These are phyloP conservation scores for Kwoniella botswanensis DNA, from an alignment of 768 basidiomycete genomes.

Conservation along the genomic window DNA sequence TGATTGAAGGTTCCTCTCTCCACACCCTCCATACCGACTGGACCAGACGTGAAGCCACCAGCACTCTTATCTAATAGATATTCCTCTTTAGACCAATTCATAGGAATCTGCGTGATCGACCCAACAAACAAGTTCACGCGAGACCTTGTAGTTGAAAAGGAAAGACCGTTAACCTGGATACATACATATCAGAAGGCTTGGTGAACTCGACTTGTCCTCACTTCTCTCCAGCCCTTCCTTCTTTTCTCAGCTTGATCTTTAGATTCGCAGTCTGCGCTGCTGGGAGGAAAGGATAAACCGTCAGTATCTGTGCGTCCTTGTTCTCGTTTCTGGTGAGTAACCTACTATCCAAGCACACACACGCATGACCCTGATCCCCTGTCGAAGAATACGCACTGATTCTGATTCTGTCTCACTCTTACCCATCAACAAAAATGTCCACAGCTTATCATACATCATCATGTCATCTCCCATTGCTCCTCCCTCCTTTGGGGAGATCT, in stretches of 20 bases:
- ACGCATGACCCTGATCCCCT: conserved; percentile 1
- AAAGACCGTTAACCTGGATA: not conserved
- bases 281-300: not conserved
- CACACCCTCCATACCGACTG: not conserved
- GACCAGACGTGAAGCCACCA: conserved; percentile 18
- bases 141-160: not conserved
- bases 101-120: not conserved
- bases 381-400: conserved; percentile 10
- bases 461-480: conserved; percentile 31
- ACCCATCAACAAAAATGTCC: not conserved
- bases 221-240: conserved; percentile 4
- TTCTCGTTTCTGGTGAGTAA: conserved; percentile 11
- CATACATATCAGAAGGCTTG: conserved; percentile 9
- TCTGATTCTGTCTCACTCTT: not conserved
- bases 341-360: not conserved
- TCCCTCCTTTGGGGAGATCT: conserved; percentile 31
- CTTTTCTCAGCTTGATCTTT: not conserved
- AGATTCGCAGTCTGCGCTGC: not conserved
- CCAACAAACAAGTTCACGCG: not conserved
- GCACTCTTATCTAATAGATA: not conserved
- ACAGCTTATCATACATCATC: conserved; percentile 11
- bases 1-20: not conserved
- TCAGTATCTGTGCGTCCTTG: not conserved
- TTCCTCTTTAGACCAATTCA: conserved; percentile 2
- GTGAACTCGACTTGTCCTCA: not conserved